Conservation (phyloP, 1,284 basidiomycete species). For the Austropuccinia psidii region DNA sequence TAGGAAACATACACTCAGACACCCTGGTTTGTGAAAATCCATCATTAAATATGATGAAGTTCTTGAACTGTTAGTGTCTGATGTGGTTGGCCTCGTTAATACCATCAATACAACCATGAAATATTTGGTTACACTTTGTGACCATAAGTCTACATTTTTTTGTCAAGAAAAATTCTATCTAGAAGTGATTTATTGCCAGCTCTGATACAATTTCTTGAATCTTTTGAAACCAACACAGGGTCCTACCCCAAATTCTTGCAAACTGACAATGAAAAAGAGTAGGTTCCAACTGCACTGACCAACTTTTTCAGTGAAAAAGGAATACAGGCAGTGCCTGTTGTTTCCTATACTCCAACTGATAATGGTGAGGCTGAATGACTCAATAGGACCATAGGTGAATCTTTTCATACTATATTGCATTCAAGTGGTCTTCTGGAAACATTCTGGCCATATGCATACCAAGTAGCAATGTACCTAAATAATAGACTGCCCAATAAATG, state of each 20-base stretch:
- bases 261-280: background rate
- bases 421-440: background rate
- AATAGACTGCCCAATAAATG: background rate
- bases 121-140: too few species aligned
- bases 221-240: background rate
- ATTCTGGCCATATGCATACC: background rate
- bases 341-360: background rate
- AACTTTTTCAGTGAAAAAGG: background rate
- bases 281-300: too few species aligned
- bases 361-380: slow-evolving; percentile 7
- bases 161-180: background rate
- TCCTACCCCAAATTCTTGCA: background rate
- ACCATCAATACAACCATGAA: background rate
- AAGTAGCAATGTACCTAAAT: background rate
- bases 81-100: background rate
- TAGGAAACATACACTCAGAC: background rate
- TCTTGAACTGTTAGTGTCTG: background rate
- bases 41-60: background rate
- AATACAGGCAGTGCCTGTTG: background rate
- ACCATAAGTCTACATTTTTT: background rate
- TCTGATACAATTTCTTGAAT: background rate
- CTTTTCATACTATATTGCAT: background rate
- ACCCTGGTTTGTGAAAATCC: background rate
- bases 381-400: background rate
- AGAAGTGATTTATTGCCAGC: too few species aligned